phyloP scores from a whole-genome alignment of 1,284 basidiomycete species.

The Sanguinoderma infundibulare region DNA sequence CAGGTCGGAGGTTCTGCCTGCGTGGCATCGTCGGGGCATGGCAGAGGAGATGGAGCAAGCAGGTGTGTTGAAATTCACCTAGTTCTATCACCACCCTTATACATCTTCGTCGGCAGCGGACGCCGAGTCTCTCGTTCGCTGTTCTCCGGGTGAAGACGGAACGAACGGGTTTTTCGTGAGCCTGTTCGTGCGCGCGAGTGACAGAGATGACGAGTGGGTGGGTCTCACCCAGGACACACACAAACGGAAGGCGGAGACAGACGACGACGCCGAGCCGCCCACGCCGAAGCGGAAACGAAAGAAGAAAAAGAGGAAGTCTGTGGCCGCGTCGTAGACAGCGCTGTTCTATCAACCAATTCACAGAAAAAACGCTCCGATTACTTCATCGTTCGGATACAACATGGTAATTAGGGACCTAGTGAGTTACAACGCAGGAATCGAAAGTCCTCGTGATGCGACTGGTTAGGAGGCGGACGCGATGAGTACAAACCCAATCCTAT shows the following conservation, averaged over 20 bases:
- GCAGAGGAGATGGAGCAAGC: conserved; percentile 58
- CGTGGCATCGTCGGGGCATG: conserved; percentile 81
- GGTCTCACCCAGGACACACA: not conserved
- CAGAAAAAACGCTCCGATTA: not conserved
- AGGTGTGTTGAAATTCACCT: conserved; percentile 39
- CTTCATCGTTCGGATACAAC: conserved; percentile 21
- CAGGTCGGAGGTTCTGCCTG: conserved; percentile 67
- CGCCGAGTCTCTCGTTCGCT: conserved; percentile 79
- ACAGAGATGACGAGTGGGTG: conserved; percentile 10
- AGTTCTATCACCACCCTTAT: not conserved
- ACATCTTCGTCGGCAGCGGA: conserved; percentile 44
- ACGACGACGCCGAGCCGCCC: not conserved
- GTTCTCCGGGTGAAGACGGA: conserved; percentile 81
- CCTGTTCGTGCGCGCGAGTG: conserved; percentile 62
- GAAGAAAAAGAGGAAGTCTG: conserved; percentile 28
- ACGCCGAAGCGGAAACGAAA: conserved; percentile 25
- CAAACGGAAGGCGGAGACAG: conserved; percentile 11
- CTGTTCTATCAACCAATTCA: not conserved
- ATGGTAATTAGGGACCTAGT: conserved; percentile 20
- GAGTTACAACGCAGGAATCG: conserved; percentile 18
- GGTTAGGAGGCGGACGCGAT: conserved; percentile 22
- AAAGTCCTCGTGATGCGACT: conserved; percentile 8
- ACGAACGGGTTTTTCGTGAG: conserved; percentile 97
- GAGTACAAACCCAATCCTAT: conserved; percentile 22
- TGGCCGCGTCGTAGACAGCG: not conserved